These are phyloP conservation scores for Hypoxylon crocopeplum DNA, from an alignment of 495 filamentous ascomycete genomes.

Conservation along the genomic window DNA sequence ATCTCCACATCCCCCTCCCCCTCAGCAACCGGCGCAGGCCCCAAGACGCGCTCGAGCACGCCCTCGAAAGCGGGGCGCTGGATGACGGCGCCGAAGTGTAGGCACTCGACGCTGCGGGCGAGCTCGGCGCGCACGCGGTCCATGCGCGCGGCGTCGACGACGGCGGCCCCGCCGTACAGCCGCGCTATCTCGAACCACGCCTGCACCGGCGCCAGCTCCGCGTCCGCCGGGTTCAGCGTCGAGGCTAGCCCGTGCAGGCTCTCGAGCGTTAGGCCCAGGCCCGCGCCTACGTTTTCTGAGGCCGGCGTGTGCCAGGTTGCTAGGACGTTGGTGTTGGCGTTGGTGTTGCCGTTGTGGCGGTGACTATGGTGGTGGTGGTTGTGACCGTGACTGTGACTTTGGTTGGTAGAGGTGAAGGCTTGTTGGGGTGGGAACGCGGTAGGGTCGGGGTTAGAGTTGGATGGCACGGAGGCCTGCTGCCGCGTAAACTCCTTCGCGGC, in stretches of 20 bases:
- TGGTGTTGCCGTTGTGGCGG: neutral
- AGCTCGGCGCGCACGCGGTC: constrained; percentile 44
- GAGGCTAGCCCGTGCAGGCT: constrained; percentile 48
- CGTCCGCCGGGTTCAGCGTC: constrained; percentile 41
- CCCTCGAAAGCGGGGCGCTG: constrained; percentile 48
- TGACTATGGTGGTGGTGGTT: neutral
- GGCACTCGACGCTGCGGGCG: constrained; percentile 44
- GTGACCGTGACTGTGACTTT: constrained; percentile 3
- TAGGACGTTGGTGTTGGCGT: neutral
- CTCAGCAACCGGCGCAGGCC: neutral
- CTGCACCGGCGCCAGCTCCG: constrained; percentile 58
- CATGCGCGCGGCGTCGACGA: constrained; percentile 20
- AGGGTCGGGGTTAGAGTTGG: no score
- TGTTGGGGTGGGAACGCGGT: neutral
- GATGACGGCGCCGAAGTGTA: constrained; percentile 49
- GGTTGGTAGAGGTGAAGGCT: neutral
- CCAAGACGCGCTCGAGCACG: constrained; percentile 43
- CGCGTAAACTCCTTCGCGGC: constrained; percentile 13
- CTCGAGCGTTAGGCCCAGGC: constrained; percentile 42
- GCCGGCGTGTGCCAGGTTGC: constrained; percentile 14
- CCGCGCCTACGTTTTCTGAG: neutral
- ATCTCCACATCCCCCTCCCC: neutral
- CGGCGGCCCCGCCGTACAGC: constrained; percentile 38
- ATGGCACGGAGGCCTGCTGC: no score
- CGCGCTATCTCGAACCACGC: constrained; percentile 56